Percentiles rank a stretch among this genome's conserved stretches.
Evolutionary conservation across 192 early-diverging fungal species (phyloP).

Genomic region (Backusella australiensis): DNA sequence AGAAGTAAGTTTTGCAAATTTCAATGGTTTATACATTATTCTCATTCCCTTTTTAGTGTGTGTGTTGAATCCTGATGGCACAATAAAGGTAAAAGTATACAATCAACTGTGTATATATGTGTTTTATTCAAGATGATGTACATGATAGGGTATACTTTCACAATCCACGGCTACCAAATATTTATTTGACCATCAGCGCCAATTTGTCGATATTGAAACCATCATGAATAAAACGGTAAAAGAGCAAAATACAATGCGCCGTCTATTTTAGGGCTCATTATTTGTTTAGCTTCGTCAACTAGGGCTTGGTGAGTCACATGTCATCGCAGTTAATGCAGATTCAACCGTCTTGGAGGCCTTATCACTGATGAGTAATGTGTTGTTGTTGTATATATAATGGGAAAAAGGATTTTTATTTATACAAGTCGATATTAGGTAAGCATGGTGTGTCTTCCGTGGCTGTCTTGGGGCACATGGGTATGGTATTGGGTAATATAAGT

Average conservation of each 20-base stretch:
- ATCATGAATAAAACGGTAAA: constrained; percentile 48
- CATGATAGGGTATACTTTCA: constrained; percentile 65
- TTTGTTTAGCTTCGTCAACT: constrained; percentile 47
- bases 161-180: constrained; percentile 70
- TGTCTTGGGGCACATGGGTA: constrained; percentile 51
- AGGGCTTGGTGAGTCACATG: constrained; percentile 50
- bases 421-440: constrained; percentile 32
- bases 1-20: constrained; percentile 45
- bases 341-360: constrained; percentile 67
- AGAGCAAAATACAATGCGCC: not conserved
- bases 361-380: constrained; percentile 50
- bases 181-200: constrained; percentile 59
- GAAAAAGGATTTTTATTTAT: not conserved
- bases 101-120: no score
- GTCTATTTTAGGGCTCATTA: no score
- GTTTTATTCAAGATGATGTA: not conserved
- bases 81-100: constrained; percentile 40
- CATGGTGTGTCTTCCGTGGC: constrained; percentile 64
- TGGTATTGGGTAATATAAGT: constrained; percentile 63
- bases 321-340: constrained; percentile 50
- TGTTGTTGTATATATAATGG: not conserved
- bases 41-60: constrained; percentile 41
- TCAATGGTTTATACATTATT: no score
- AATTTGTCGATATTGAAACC: constrained; percentile 43
- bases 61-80: constrained; percentile 60